phyloP scores from a whole-genome alignment of 306 rosid species.

The Trichosanthes cucumerina region DNA sequence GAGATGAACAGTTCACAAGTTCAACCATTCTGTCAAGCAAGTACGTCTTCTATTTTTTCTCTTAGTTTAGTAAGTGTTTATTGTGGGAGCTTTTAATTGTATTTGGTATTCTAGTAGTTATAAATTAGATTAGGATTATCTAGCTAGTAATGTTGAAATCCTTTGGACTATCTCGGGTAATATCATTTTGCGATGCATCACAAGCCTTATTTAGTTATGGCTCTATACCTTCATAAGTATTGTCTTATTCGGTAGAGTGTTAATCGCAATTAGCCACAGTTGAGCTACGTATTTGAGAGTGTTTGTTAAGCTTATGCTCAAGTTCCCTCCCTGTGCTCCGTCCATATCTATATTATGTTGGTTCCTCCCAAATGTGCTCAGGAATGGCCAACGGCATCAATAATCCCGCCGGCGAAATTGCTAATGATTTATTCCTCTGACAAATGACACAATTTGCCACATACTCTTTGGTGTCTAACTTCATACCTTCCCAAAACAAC shows the following conservation, averaged over 20 bases:
- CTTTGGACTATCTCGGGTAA: not conserved
- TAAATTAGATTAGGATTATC: not conserved
- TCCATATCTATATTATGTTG: not conserved
- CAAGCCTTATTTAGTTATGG: not conserved
- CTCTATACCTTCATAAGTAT: not conserved
- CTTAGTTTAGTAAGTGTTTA: not conserved
- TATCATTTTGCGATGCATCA: not conserved
- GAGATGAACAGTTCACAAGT: constrained; percentile 34
- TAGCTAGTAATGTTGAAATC: not conserved
- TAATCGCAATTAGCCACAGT: not conserved
- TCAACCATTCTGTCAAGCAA: constrained; percentile 29
- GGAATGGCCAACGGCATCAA: too few species aligned
- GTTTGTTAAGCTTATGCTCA: not conserved
- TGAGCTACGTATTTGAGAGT: not conserved
- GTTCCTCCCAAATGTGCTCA: too few species aligned
- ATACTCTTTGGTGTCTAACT: too few species aligned
- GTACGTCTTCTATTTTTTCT: constrained; percentile 33
- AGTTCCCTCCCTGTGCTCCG: not conserved
- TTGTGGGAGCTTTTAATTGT: not conserved
- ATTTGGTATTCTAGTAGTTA: not conserved
- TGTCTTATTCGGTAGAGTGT: not conserved
- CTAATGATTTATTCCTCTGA: too few species aligned
- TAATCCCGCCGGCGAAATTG: too few species aligned
- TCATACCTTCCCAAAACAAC: too few species aligned
- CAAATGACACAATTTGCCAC: too few species aligned